Conservation (phyloP, 148 eudicot genomes). For the Mesembryanthemum crystallinum region DNA sequence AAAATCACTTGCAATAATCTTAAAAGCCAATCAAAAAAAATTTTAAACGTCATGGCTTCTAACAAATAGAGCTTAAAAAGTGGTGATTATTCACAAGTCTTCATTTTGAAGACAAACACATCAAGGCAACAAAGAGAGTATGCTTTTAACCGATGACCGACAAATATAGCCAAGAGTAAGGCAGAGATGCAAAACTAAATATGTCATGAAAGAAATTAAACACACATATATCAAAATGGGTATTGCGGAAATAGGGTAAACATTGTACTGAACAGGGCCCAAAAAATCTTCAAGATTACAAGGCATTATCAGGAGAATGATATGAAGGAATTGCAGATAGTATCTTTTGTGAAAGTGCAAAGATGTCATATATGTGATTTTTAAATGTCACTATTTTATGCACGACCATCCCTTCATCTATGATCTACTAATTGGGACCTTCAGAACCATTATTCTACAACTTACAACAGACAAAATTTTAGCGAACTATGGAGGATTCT, state of each 20-base stretch:
- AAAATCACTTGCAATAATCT: no score
- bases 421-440: background rate
- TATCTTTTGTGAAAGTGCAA: background rate
- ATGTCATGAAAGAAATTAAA: background rate
- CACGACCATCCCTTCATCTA: background rate
- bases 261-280: no score
- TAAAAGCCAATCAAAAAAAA: background rate
- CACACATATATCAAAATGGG: no score
- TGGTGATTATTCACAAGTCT: background rate
- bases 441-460: background rate
- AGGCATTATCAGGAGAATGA: background rate
- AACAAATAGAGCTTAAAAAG: background rate
- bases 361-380: background rate
- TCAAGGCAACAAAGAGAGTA: background rate
- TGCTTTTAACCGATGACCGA: slow-evolving; percentile 20
- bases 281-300: no score
- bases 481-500: no score
- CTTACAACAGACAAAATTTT: no score
- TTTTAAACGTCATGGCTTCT: background rate
- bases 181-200: background rate
- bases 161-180: slow-evolving; percentile 15
- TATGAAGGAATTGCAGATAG: background rate
- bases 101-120: background rate
- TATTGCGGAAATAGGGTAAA: no score
- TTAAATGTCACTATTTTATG: background rate